phyloP scores from a whole-genome alignment of 352 stramenopile species.

The Aphanomyces invadans region DNA sequence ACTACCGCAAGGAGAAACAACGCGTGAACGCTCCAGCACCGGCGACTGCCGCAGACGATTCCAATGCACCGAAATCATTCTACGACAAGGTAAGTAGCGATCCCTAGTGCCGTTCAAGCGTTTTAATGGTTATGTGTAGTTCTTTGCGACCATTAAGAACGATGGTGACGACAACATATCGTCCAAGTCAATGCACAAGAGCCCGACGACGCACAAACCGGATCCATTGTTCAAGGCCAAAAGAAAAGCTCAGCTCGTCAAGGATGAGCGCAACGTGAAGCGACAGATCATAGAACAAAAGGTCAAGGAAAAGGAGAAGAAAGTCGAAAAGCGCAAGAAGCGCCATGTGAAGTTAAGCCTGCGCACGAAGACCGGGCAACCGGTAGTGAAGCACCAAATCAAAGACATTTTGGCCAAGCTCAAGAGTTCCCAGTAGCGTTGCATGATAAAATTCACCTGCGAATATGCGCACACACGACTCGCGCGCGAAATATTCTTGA shows the following conservation, averaged over 20 bases:
- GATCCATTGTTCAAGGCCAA: slow-evolving; percentile 82
- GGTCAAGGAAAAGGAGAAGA: slow-evolving; percentile 49
- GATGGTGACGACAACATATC: slow-evolving; percentile 27
- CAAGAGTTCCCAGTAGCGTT: slow-evolving; percentile 7
- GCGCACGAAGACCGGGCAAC: slow-evolving; percentile 65
- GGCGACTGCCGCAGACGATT: slow-evolving; percentile 10
- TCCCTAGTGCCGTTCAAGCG: slow-evolving; percentile 23
- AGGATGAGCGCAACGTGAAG: slow-evolving; percentile 41
- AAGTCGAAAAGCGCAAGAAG: slow-evolving; percentile 77
- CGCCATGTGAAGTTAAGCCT: slow-evolving; percentile 80
- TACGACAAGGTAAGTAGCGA: slow-evolving; percentile 56
- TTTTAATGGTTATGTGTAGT: slow-evolving; percentile 9
- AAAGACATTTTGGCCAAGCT: slow-evolving; percentile 71
- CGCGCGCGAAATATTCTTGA: too few relatives aligned
- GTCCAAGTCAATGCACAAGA: slow-evolving; percentile 23
- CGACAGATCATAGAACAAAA: slow-evolving; percentile 47
- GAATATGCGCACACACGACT: too few relatives aligned
- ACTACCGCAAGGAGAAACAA: slow-evolving; percentile 81
- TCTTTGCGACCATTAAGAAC: slow-evolving; percentile 26
- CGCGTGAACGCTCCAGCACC: slow-evolving; percentile 30
- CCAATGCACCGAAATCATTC: slow-evolving; percentile 41
- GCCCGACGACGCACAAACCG: slow-evolving; percentile 38
- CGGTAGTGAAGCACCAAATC: slow-evolving; percentile 81
- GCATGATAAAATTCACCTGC: background rate
- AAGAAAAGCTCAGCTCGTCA: slow-evolving; percentile 54